Percentiles rank a stretch among this genome's conserved stretches.
These are phyloP conservation scores for Phytophthora chlamydospora DNA, from an alignment of 352 stramenopile species.

Conservation along the genomic window DNA sequence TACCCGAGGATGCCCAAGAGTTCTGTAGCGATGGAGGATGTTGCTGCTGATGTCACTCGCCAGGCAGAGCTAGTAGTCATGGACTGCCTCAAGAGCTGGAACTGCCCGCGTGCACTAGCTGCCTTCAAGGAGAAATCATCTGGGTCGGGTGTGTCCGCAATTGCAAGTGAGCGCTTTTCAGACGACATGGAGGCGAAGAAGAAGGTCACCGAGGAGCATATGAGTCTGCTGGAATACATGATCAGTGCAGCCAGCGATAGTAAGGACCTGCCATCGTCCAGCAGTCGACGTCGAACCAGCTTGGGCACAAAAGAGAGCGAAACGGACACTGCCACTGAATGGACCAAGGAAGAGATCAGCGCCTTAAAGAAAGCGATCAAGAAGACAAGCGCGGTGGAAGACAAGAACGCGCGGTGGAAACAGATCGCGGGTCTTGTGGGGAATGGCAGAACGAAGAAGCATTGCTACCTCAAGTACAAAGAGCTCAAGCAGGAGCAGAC, in stretches of 20 bases:
- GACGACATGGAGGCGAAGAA: slow-evolving; percentile 63
- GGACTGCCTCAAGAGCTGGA: slow-evolving; percentile 71
- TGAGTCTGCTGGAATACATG: slow-evolving; percentile 59
- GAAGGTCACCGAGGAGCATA: slow-evolving; percentile 11
- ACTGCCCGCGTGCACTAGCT: slow-evolving; percentile 60
- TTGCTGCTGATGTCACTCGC: slow-evolving; percentile 45
- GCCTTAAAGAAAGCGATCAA: slow-evolving; percentile 79
- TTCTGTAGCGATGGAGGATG: slow-evolving; percentile 21
- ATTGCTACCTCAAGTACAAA: slow-evolving; percentile 90
- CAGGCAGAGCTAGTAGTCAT: slow-evolving; percentile 76
- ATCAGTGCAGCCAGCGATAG: slow-evolving; percentile 32
- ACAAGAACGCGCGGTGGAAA: slow-evolving; percentile 82
- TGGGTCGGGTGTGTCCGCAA: slow-evolving; percentile 18
- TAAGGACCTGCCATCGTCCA: slow-evolving; percentile 11
- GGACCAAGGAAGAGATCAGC: slow-evolving; percentile 64
- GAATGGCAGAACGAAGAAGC: slow-evolving; percentile 72
- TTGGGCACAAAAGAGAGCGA: slow-evolving; percentile 26
- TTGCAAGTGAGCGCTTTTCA: slow-evolving; percentile 60
- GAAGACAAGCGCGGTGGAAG: slow-evolving; percentile 55
- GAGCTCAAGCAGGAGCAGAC: slow-evolving; percentile 72
- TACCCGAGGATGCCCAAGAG: slow-evolving; percentile 33
- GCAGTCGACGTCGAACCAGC: slow-evolving; percentile 8
- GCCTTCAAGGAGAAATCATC: slow-evolving; percentile 50
- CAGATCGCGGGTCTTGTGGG: slow-evolving; percentile 66
- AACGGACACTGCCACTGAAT: slow-evolving; percentile 31